Conservation (phyloP, 2,329 filamentous ascomycete species). For the Dothistroma septosporum region DNA sequence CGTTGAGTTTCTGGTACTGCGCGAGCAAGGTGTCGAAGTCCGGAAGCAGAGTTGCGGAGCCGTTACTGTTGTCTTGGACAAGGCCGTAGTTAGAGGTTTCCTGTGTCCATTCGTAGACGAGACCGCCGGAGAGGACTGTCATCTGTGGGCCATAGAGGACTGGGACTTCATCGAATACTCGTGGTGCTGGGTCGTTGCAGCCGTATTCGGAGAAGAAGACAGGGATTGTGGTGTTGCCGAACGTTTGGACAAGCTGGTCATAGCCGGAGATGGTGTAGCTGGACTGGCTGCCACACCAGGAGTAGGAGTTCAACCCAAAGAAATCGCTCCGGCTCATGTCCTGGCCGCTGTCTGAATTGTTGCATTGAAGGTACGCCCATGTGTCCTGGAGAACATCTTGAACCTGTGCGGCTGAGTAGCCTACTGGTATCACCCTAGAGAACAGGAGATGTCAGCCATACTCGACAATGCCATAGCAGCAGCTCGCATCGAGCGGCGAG, state of each 20-base stretch:
- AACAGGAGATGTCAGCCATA: no score
- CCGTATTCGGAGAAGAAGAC: constrained; percentile 81
- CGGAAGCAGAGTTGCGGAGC: constrained; percentile 39
- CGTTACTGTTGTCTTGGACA: constrained; percentile 43
- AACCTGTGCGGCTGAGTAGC: constrained; percentile 71
- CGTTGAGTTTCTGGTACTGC: constrained; percentile 72
- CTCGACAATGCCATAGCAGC: no score
- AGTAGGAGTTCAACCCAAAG: constrained; percentile 73
- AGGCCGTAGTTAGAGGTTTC: constrained; percentile 59
- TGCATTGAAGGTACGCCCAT: constrained; percentile 72
- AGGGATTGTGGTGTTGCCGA: constrained; percentile 63
- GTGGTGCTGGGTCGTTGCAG: constrained; percentile 68
- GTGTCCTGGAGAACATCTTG: constrained; percentile 68
- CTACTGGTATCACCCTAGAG: constrained; percentile 54
- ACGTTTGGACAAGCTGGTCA: constrained; percentile 59
- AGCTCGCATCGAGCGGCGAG: no score
- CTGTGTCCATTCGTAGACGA: constrained; percentile 77
- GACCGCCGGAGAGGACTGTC: constrained; percentile 68
- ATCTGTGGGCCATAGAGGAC: constrained; percentile 69
- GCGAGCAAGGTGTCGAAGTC: constrained; percentile 64
- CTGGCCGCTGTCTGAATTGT: constrained; percentile 47
- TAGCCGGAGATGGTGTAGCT: constrained; percentile 62
- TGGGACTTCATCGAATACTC: constrained; percentile 70
- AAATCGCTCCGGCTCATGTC: constrained; percentile 65
- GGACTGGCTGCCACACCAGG: constrained; percentile 67